These are phyloP conservation scores for Vittaforma corneae DNA, from an alignment of 371 early-diverging fungal species.

Conservation along the genomic window DNA sequence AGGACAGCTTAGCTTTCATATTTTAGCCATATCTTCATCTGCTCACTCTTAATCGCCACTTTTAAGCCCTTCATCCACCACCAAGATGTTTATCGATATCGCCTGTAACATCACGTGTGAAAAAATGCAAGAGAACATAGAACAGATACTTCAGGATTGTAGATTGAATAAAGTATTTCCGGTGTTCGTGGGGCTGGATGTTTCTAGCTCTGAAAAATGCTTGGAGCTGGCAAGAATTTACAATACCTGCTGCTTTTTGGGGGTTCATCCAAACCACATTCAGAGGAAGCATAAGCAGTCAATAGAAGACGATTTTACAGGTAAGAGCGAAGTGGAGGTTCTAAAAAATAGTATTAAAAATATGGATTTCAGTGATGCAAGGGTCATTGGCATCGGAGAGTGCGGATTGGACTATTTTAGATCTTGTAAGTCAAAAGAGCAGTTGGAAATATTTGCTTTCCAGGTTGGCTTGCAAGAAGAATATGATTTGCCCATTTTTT, in stretches of 20 bases:
- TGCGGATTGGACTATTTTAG: constrained; percentile 62
- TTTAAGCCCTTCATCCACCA: no score
- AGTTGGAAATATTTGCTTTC: constrained; percentile 56
- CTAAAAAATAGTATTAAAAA: no score
- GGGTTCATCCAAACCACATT: constrained; percentile 50
- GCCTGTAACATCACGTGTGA: constrained; percentile 48
- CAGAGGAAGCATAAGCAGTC: not conserved
- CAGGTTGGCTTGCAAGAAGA: constrained; percentile 53
- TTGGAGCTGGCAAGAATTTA: constrained; percentile 36
- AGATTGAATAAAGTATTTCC: constrained; percentile 31
- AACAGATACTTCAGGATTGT: constrained; percentile 31
- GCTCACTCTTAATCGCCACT: no score
- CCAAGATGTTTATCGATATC: constrained; percentile 54
- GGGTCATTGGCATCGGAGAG: constrained; percentile 62
- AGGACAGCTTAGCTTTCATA: no score
- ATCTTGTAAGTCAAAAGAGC: constrained; percentile 54
- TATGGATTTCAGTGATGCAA: not conserved
- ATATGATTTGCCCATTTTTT: constrained; percentile 53
- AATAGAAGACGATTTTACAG: not conserved
- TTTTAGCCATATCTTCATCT: no score
- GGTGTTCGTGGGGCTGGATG: constrained; percentile 49
- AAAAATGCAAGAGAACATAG: constrained; percentile 24
- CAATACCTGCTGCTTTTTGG: constrained; percentile 44
- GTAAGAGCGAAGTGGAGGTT: no score
- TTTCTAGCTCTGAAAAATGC: constrained; percentile 17